A percentile compares a stretch with the other conserved stretches of the same genome.
phyloP scores from a whole-genome alignment of 164 flowering plant genomes.

The Liquidambar formosana region DNA sequence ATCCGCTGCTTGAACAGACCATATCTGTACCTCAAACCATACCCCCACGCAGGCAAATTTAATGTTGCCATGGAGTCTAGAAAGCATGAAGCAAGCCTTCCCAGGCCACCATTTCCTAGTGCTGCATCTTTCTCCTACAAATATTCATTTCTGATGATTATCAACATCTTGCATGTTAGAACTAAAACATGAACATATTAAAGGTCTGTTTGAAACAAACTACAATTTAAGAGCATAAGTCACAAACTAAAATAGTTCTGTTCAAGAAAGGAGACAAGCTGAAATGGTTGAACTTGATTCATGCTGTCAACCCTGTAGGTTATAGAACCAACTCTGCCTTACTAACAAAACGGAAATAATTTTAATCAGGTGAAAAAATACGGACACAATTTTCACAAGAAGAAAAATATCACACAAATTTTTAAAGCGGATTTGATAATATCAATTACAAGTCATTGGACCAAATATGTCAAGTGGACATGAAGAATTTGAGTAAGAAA shows the following conservation, averaged over 20 bases:
- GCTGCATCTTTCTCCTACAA: conserved; percentile 98
- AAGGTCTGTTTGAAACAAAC: background rate
- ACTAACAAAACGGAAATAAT: background rate
- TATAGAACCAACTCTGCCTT: background rate
- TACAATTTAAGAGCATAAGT: background rate
- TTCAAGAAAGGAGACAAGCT: background rate
- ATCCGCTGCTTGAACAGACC: conserved; percentile 93
- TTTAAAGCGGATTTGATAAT: too few species aligned
- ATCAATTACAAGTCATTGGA: too few species aligned
- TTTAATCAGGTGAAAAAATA: background rate
- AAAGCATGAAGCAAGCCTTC: conserved; percentile 98
- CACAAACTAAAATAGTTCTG: background rate
- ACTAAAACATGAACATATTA: background rate
- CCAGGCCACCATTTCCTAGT: conserved; percentile 96
- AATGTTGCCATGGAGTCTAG: conserved; percentile 95
- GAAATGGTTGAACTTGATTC: background rate
- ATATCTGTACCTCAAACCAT: conserved; percentile 92
- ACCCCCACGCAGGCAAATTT: conserved; percentile 98
- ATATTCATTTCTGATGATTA: conserved; percentile 2
- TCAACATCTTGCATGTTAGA: background rate
- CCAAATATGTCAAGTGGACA: too few species aligned
- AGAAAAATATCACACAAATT: background rate
- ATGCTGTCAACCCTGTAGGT: background rate
- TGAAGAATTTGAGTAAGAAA: background rate
- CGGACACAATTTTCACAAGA: background rate